Percentiles rank a stretch among this genome's conserved stretches.
Conservation (phyloP, 352 stramenopile species). For the Globisporangium perplexum region DNA sequence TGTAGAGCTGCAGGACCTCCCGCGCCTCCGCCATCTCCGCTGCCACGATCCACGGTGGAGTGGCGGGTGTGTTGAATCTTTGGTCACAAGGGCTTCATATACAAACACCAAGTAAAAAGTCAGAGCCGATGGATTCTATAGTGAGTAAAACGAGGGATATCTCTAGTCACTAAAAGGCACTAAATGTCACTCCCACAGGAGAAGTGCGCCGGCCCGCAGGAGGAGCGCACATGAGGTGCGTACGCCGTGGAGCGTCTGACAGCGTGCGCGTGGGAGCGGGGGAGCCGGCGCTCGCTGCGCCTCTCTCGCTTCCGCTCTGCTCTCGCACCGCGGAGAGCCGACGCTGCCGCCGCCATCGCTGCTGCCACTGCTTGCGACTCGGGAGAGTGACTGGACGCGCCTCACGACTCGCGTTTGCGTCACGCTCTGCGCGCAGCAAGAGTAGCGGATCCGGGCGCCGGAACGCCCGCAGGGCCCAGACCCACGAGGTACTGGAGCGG, state of each 20-base stretch:
- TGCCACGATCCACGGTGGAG: too few relatives aligned
- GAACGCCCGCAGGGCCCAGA: slow-evolving; percentile 8
- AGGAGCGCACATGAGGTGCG: slow-evolving; percentile 37
- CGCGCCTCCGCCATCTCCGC: slow-evolving; percentile 29
- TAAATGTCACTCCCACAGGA: too few relatives aligned
- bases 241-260: background rate
- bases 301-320: too few relatives aligned
- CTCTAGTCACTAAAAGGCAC: too few relatives aligned
- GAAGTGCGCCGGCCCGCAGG: too few relatives aligned
- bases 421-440: slow-evolving; percentile 3
- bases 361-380: background rate
- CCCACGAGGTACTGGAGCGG: slow-evolving; percentile 4
- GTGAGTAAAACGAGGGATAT: too few relatives aligned
- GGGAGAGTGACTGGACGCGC: background rate
- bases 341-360: background rate
- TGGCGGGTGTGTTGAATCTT: too few relatives aligned
- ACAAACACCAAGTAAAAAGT: too few relatives aligned
- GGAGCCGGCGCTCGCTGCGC: background rate
- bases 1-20: slow-evolving; percentile 75
- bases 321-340: background rate
- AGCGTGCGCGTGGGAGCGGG: background rate
- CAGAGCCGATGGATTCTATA: too few relatives aligned
- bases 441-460: slow-evolving; percentile 14
- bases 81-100: too few relatives aligned
- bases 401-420: background rate